These are phyloP conservation scores for Dianthus caryophyllus DNA, from an alignment of 148 eudicot genomes.

Conservation along the genomic window DNA sequence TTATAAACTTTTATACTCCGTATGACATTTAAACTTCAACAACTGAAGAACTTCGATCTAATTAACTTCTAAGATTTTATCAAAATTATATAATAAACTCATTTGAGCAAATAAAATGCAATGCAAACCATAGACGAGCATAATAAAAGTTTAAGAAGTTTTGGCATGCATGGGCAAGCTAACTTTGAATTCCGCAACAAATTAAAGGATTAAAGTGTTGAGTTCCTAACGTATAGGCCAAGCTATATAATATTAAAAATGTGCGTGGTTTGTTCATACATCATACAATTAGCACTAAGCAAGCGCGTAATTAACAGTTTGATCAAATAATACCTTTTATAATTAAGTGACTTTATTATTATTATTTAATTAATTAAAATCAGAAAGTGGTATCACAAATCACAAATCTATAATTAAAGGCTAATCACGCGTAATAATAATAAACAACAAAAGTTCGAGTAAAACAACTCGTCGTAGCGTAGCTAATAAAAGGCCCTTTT, in stretches of 20 bases:
- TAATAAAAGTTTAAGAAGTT: no score
- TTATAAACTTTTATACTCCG: no score
- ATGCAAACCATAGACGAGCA: no score
- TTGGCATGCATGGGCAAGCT: no score
- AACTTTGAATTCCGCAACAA: not conserved
- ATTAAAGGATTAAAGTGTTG: not conserved
- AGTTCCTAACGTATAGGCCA: conserved; percentile 1
- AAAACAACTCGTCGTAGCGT: conserved; percentile 2
- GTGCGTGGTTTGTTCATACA: not conserved
- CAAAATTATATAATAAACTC: no score
- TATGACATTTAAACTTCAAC: no score
- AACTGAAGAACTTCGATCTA: no score
- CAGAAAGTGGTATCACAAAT: conserved; percentile 10
- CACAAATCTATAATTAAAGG: conserved; percentile 24
- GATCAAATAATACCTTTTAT: not conserved
- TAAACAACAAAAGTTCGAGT: conserved; percentile 16
- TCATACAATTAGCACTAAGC: conserved; percentile 1
- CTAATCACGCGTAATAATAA: conserved; percentile 30
- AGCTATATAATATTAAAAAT: no score
- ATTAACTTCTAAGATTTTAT: no score
- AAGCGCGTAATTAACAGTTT: conserved; percentile 12
- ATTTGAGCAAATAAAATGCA: no score
- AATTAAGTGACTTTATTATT: not conserved
- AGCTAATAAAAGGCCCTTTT: conserved; percentile 26
- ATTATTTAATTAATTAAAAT: conserved; percentile 15